Conservation (phyloP, 2,329 filamentous ascomycete species). For the Talaromyces amestolkiae region DNA sequence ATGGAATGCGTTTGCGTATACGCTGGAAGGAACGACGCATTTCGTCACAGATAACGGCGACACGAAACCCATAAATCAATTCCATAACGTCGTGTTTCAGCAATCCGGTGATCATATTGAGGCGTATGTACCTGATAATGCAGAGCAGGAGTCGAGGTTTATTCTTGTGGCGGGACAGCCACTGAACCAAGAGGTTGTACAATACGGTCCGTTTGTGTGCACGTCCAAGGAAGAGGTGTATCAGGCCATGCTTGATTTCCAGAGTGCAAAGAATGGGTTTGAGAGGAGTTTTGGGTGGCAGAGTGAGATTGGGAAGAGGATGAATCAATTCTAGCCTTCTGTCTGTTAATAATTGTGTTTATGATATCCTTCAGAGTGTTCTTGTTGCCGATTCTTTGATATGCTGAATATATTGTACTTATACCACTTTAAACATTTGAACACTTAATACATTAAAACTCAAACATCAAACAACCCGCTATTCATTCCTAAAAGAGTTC, state of each 20-base stretch:
- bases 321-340: slow-evolving; percentile 45
- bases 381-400: background rate
- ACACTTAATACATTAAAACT: background rate
- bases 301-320: slow-evolving; percentile 81
- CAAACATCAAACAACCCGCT: background rate
- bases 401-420: background rate
- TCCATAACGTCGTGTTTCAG: slow-evolving; percentile 87
- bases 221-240: slow-evolving; percentile 69
- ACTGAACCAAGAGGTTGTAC: slow-evolving; percentile 74
- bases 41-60: slow-evolving; percentile 54
- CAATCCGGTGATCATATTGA: slow-evolving; percentile 72
- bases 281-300: slow-evolving; percentile 76
- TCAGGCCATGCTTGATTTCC: slow-evolving; percentile 73
- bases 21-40: slow-evolving; percentile 68
- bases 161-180: slow-evolving; percentile 76
- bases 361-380: slow-evolving; percentile 4
- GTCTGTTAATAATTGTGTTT: background rate
- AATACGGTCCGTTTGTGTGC: slow-evolving; percentile 84
- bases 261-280: slow-evolving; percentile 71
- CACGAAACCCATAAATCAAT: slow-evolving; percentile 50
- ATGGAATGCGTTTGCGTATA: slow-evolving; percentile 91
- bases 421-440: background rate
- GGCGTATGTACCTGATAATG: slow-evolving; percentile 65
- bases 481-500: background rate
- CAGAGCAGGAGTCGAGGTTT: slow-evolving; percentile 53